A percentile compares a stretch with the other conserved stretches of the same genome.
Evolutionary conservation across 257 asterid species (phyloP).

Genomic region (Przewalskia tangutica): DNA sequence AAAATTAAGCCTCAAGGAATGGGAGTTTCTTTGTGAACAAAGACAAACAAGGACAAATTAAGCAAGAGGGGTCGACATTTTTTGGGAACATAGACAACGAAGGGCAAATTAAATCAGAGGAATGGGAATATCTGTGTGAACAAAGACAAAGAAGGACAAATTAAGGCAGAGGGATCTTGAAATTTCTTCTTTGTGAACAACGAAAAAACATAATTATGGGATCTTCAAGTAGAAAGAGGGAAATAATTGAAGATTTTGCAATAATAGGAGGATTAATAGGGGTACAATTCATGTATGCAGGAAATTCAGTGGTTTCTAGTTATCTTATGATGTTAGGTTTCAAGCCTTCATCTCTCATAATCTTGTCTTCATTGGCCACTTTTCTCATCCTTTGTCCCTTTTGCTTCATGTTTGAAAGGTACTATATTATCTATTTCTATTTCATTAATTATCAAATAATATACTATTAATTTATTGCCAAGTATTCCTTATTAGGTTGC

Average conservation of each 20-base stretch:
- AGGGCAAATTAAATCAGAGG: not conserved
- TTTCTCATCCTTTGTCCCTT: conserved; percentile 58
- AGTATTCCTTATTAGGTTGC: not conserved
- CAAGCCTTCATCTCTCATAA: conserved; percentile 52
- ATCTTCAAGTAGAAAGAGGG: conserved; percentile 15
- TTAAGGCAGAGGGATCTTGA: not conserved
- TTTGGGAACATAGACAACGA: too few species aligned
- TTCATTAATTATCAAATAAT: not conserved
- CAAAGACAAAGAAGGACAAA: not conserved
- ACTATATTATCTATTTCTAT: not conserved
- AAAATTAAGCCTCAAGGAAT: not conserved
- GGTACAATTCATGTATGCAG: conserved; percentile 71
- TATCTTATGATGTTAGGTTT: conserved; percentile 61
- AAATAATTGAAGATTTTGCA: conserved; percentile 34
- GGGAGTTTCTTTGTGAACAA: not conserved
- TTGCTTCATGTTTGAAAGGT: conserved; percentile 62
- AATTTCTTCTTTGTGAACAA: not conserved
- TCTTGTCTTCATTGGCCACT: conserved; percentile 62
- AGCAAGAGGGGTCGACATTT: not conserved
- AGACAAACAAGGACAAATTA: not conserved
- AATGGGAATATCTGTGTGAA: not conserved
- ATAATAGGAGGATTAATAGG: conserved; percentile 50
- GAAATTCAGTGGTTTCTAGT: conserved; percentile 57
- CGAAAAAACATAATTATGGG: conserved; percentile 7
- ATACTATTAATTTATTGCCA: not conserved